Evolutionary conservation across 352 stramenopile species (phyloP).

Genomic region (Peronospora destructor): DNA sequence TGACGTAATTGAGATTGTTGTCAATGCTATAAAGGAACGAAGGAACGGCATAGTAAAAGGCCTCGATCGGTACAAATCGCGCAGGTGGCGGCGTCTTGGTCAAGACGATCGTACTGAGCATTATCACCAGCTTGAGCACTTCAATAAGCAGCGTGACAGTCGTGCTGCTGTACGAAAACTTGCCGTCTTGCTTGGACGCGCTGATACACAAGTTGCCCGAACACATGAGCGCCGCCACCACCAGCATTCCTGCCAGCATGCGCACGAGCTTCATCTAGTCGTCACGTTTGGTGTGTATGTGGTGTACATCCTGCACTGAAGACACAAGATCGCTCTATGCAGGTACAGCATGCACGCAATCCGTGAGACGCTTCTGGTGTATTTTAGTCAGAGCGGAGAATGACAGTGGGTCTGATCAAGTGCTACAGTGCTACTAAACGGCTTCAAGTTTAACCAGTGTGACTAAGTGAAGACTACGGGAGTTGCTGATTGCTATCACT

Average conservation of each 20-base stretch:
- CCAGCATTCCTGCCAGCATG: slow-evolving; percentile 58
- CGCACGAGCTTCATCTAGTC: slow-evolving; percentile 32
- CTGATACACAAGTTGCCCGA: slow-evolving; percentile 81
- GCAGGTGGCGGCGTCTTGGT: slow-evolving; percentile 34
- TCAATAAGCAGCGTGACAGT: slow-evolving; percentile 83
- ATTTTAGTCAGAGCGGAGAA: no score
- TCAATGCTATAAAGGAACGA: slow-evolving; percentile 84
- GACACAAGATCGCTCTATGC: no score
- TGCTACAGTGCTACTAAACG: slow-evolving; percentile 40
- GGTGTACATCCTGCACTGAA: neutral
- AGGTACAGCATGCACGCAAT: no score
- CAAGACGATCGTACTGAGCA: slow-evolving; percentile 35
- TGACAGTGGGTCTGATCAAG: neutral
- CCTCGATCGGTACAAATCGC: slow-evolving; percentile 45
- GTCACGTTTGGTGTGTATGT: neutral
- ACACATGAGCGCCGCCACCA: slow-evolving; percentile 62
- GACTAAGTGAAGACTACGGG: slow-evolving; percentile 61
- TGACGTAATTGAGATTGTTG: slow-evolving; percentile 87
- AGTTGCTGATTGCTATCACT: slow-evolving; percentile 54
- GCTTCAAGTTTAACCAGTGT: slow-evolving; percentile 64
- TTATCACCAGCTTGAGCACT: slow-evolving; percentile 66
- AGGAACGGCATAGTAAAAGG: slow-evolving; percentile 69
- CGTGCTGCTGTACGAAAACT: slow-evolving; percentile 78
- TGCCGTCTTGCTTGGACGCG: slow-evolving; percentile 67
- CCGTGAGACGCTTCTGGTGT: no score